Conservation (phyloP, 257 asterid genomes). For the Capsicum baccatum region DNA sequence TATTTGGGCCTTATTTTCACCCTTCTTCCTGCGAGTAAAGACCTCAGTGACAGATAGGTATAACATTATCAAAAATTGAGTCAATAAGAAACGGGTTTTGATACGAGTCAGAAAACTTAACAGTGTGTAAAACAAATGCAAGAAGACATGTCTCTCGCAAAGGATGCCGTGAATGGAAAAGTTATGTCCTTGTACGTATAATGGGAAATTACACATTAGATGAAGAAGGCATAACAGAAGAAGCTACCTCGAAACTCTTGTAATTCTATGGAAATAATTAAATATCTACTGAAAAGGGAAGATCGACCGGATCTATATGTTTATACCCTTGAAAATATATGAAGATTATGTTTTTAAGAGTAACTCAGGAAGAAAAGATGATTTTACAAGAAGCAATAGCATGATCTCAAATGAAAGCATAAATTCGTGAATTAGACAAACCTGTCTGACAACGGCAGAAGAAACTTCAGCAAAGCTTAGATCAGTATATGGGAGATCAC, state of each 20-base stretch:
- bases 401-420: background rate
- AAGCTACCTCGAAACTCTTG: background rate
- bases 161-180: background rate
- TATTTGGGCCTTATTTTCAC: too few relatives aligned
- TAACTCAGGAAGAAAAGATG: background rate
- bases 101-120: background rate
- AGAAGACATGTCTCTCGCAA: background rate
- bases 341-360: background rate
- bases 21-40: too few relatives aligned
- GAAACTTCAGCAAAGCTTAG: conserved; percentile 93
- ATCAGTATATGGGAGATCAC: conserved; percentile 85
- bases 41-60: too few relatives aligned
- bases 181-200: background rate
- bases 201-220: background rate
- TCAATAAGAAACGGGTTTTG: background rate
- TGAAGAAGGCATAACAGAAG: background rate
- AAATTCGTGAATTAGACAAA: conserved; percentile 31
- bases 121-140: background rate
- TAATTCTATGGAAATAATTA: background rate
- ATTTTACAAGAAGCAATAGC: background rate
- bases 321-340: background rate
- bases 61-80: too few relatives aligned
- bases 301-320: background rate
- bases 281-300: background rate
- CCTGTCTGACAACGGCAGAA: conserved; percentile 95